Base-by-base conservation (phyloP, 116 monocot genomes). In the Posidonia oceanica region DNA sequence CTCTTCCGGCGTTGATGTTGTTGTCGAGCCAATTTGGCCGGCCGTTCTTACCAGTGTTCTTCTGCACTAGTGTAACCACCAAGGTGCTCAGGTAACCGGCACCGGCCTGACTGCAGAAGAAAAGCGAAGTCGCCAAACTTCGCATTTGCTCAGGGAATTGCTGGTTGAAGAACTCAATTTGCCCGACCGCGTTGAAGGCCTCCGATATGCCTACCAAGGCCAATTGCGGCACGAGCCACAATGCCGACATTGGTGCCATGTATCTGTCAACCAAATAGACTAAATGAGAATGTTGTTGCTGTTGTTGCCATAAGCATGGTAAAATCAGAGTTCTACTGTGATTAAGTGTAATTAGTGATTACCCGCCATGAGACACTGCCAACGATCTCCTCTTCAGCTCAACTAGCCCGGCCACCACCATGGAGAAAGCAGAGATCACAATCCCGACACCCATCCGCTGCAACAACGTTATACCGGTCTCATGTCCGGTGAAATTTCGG, bases 91-190 rank as follows among this genome's bases (percentile, higher is more conserved):
- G 14, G 68, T 90, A 90, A 54, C 68, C 81, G 3, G 80, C 66
- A 0, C 71, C 29, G 0, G 84, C 77, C 4, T 80, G 29, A 15
- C 77, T 66, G 56, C 74, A 73, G 40, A 71, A 94, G 63, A 84
- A 75, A 3, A 91, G 61, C 12, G 88, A 83, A 0, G 90, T 87
- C 1, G 88, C 88, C 7, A 88, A 69, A 64, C 87, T 90, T 38
- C 91, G 81, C 86, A 94, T 85, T 73, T 86, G 79, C 71, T 94
- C 94, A 3, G 94, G 84, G 48, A 85, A 67, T 66, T 85, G 75
- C 8, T 79, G 65, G 76, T 85, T 82, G 81, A 80, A 89, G 78
- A 89, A 89, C 69, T 89, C 85, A 3, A 85, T 81, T 78, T 89
- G 88, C 15, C 78, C 82, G 7, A 89, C 80, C 0, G 76, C 59